Conservation (phyloP, 1,284 basidiomycete genomes). For the Testicularia cyperi region DNA sequence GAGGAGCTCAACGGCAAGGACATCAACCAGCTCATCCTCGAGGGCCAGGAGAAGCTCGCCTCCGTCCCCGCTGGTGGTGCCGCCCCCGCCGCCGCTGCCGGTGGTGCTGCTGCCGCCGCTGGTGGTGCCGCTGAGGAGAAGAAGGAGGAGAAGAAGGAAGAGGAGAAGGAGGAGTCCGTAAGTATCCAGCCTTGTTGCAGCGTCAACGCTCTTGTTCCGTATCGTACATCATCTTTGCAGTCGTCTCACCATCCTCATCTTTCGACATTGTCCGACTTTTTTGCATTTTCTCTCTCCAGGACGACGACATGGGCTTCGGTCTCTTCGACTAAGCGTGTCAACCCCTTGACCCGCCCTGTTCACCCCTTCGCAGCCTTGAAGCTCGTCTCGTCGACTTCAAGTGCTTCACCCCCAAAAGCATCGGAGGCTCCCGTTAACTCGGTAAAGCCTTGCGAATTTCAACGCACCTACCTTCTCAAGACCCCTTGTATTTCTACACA, state of each 20-base stretch:
- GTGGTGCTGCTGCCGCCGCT: constrained; percentile 67
- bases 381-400: constrained; percentile 1
- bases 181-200: not conserved
- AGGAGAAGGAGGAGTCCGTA: constrained; percentile 59
- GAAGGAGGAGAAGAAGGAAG: constrained; percentile 61
- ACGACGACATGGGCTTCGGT: constrained; percentile 59
- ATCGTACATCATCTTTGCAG: not conserved
- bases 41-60: constrained; percentile 88
- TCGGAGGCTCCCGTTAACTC: constrained; percentile 2
- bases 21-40: constrained; percentile 80
- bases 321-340: constrained; percentile 54
- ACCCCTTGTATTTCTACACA: constrained; percentile 4
- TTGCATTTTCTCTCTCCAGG: constrained; percentile 2
- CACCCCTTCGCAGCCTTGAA: not conserved
- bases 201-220: not conserved
- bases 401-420: constrained; percentile 6
- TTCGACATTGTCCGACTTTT: not conserved
- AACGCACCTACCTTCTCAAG: constrained; percentile 1
- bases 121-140: constrained; percentile 71
- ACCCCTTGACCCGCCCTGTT: not conserved
- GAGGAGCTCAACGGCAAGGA: constrained; percentile 92
- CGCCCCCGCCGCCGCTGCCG: constrained; percentile 60
- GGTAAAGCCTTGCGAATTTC: not conserved
- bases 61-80: constrained; percentile 69
- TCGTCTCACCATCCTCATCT: no score